Conservation (phyloP, 2,329 filamentous ascomycete genomes). For the Penicillium rolfsii region DNA sequence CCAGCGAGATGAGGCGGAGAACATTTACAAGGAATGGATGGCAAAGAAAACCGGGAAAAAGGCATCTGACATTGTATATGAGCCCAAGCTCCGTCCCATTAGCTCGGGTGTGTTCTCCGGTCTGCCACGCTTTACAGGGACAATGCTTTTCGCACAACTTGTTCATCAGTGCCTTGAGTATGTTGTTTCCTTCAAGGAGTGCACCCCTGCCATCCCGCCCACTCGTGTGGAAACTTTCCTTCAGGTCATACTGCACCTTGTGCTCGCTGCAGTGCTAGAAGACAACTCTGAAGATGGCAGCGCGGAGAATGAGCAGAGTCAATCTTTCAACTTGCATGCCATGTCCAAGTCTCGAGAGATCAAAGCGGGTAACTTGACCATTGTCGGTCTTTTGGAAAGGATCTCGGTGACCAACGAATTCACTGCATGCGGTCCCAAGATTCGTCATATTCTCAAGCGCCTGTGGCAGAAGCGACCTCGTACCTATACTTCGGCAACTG, state of each 20-base stretch:
- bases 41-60: slow-evolving; percentile 84
- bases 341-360: slow-evolving; percentile 63
- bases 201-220: slow-evolving; percentile 73
- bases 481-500: slow-evolving; percentile 71
- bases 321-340: slow-evolving; percentile 74
- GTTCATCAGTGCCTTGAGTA: slow-evolving; percentile 88
- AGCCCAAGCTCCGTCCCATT: slow-evolving; percentile 79
- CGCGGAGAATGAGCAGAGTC: slow-evolving; percentile 50
- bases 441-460: slow-evolving; percentile 77
- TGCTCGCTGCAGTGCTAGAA: slow-evolving; percentile 82
- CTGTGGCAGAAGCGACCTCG: slow-evolving; percentile 81
- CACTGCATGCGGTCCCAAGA: slow-evolving; percentile 81
- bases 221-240: slow-evolving; percentile 89
- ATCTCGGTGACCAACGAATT: slow-evolving; percentile 70
- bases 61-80: slow-evolving; percentile 82
- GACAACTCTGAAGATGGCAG: slow-evolving; percentile 66
- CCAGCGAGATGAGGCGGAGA: slow-evolving; percentile 92
- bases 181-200: slow-evolving; percentile 68
- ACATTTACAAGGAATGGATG: slow-evolving; percentile 82
- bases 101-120: slow-evolving; percentile 74
- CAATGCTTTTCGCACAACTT: slow-evolving; percentile 84
- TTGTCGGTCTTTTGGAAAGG: slow-evolving; percentile 57
- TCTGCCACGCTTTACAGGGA: slow-evolving; percentile 78
- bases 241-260: slow-evolving; percentile 85
- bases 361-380: slow-evolving; percentile 49